Evolutionary conservation across 768 basidiomycete genomes (phyloP).

Genomic region (Lactifluus piperatus): DNA sequence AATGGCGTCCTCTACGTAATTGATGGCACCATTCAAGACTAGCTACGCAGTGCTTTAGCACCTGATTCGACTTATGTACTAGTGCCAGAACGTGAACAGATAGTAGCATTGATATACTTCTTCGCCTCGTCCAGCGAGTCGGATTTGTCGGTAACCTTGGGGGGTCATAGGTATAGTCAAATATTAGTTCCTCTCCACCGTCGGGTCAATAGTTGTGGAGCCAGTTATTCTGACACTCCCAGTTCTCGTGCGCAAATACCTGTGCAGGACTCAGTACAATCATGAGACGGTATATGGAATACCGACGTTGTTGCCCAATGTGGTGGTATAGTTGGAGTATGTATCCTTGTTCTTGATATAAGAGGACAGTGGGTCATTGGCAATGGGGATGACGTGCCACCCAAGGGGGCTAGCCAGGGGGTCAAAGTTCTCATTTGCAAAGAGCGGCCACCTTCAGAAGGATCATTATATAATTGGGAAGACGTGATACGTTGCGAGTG

Average conservation of each 20-base stretch:
- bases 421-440: constrained; percentile 65
- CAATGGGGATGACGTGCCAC: constrained; percentile 80
- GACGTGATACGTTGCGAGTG: constrained; percentile 49
- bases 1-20: constrained; percentile 55
- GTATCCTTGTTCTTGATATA: constrained; percentile 19
- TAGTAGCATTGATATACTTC: constrained; percentile 77
- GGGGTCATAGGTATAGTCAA: constrained; percentile 74
- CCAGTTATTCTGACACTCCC: constrained; percentile 62
- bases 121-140: constrained; percentile 66
- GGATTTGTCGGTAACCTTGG: constrained; percentile 37
- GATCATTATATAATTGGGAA: constrained; percentile 88
- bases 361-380: constrained; percentile 50
- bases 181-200: constrained; percentile 44
- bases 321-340: constrained; percentile 60
- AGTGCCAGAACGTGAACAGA: constrained; percentile 26
- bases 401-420: constrained; percentile 74
- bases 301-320: constrained; percentile 75
- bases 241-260: constrained; percentile 93
- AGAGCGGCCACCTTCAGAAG: constrained; percentile 54
- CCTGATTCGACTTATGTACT: neutral
- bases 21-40: constrained; percentile 39
- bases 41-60: neutral
- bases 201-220: constrained; percentile 74
- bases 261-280: constrained; percentile 21
- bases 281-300: neutral